These are phyloP conservation scores for Boletus sensibilis DNA, from an alignment of 768 basidiomycete genomes.

Conservation along the genomic window DNA sequence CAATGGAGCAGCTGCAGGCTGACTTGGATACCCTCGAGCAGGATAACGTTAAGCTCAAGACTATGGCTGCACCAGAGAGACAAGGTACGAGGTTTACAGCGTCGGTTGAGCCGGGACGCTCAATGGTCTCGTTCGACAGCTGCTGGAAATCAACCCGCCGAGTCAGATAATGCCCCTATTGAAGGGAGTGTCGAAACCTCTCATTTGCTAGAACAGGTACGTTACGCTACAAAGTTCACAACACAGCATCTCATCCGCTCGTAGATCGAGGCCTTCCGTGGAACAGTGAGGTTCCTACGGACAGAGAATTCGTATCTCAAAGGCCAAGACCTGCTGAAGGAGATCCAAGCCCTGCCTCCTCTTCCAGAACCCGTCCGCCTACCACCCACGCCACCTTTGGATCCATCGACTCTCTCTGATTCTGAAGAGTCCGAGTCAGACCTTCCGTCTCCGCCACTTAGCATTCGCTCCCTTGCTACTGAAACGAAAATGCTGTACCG, in stretches of 20 bases:
- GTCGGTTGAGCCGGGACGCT: neutral
- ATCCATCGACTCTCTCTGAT: constrained; percentile 65
- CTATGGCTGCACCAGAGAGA: constrained; percentile 61
- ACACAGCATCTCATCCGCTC: constrained; percentile 8
- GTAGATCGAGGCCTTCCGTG: constrained; percentile 87
- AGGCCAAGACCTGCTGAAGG: constrained; percentile 84
- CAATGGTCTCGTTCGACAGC: constrained; percentile 26
- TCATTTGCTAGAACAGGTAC: constrained; percentile 83
- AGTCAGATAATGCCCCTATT: constrained; percentile 60
- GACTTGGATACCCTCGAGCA: constrained; percentile 86
- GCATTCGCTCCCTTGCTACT: constrained; percentile 66
- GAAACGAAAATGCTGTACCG: constrained; percentile 86
- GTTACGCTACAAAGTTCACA: constrained; percentile 7
- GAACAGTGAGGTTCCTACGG: constrained; percentile 89
- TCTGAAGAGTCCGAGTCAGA: constrained; percentile 62
- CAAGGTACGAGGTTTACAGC: constrained; percentile 49
- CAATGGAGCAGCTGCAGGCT: constrained; percentile 88
- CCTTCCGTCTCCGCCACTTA: constrained; percentile 41
- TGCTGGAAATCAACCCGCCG: constrained; percentile 48
- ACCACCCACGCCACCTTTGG: constrained; percentile 63
- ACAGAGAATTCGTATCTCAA: constrained; percentile 92
- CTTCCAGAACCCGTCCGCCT: constrained; percentile 52
- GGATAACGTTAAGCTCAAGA: constrained; percentile 83
- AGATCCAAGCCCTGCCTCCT: constrained; percentile 71
- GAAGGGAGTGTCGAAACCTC: constrained; percentile 87